Percentiles rank a stretch among this genome's conserved stretches.
Evolutionary conservation across 768 basidiomycete species (phyloP).

Genomic region (Mycena capillaripes): DNA sequence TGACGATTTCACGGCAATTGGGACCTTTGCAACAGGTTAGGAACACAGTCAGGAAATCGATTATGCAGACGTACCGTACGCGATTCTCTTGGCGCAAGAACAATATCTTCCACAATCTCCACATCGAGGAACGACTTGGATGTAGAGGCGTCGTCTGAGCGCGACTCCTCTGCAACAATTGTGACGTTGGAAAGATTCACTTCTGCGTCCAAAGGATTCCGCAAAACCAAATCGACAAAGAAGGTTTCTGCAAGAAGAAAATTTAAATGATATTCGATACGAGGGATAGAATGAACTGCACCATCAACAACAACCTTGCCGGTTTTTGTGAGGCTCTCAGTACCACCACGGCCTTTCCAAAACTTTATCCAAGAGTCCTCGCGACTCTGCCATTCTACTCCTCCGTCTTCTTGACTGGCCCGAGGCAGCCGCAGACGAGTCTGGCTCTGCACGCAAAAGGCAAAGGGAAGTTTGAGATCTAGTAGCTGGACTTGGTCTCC

Average conservation of each 20-base stretch:
- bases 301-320: conserved; percentile 77
- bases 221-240: conserved; percentile 79
- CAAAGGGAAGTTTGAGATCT: conserved; percentile 74
- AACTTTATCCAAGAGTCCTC: conserved; percentile 77
- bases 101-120: conserved; percentile 72
- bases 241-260: conserved; percentile 68
- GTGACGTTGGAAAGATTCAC: conserved; percentile 77
- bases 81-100: conserved; percentile 72
- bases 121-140: conserved; percentile 63
- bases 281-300: conserved; percentile 46
- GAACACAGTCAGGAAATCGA: neutral
- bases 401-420: conserved; percentile 59
- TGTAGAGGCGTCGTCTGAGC: conserved; percentile 45
- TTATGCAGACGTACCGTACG: conserved; percentile 65
- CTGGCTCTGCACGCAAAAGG: conserved; percentile 70
- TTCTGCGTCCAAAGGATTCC: conserved; percentile 82
- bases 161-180: conserved; percentile 61
- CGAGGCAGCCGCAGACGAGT: conserved; percentile 72
- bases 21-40: conserved; percentile 59
- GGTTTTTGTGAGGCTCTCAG: conserved; percentile 65
- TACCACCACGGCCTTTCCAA: conserved; percentile 67
- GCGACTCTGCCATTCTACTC: conserved; percentile 70
- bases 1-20: conserved; percentile 71
- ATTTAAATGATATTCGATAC: conserved; percentile 7
- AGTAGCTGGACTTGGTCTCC: conserved; percentile 55